Percentiles rank a stretch among this genome's conserved stretches.
phyloP scores from a whole-genome alignment of 164 flowering plant genomes.

The Warburgia ugandensis region DNA sequence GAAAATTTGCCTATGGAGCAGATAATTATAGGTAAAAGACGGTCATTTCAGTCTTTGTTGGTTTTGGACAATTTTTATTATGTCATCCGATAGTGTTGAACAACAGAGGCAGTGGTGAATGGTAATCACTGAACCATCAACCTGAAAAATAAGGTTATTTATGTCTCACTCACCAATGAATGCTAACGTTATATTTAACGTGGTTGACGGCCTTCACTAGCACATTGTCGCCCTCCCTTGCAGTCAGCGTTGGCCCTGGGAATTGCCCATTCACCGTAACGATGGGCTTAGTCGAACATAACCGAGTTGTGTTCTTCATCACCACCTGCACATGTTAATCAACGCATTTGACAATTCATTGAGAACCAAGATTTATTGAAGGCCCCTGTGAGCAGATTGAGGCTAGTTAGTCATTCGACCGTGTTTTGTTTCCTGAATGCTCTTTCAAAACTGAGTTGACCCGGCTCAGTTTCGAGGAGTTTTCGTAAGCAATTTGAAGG shows the following conservation, averaged over 20 bases:
- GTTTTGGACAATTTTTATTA: too few relatives aligned
- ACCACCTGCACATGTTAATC: constrained; percentile 29
- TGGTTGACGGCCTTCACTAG: constrained; percentile 43
- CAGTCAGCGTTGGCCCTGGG: constrained; percentile 48
- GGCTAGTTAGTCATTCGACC: background rate
- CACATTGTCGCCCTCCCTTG: constrained; percentile 43
- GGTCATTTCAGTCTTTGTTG: too few relatives aligned
- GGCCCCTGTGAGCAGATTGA: background rate
- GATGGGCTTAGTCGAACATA: constrained; percentile 41
- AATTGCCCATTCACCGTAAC: constrained; percentile 43
- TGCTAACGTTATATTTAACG: constrained; percentile 38
- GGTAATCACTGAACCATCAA: background rate
- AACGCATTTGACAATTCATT: background rate
- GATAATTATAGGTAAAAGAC: too few relatives aligned
- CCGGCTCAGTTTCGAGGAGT: too few relatives aligned
- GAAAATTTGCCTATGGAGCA: too few relatives aligned
- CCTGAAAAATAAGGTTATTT: background rate
- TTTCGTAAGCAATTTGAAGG: too few relatives aligned
- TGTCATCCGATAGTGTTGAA: background rate
- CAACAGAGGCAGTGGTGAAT: background rate
- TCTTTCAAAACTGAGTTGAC: too few relatives aligned
- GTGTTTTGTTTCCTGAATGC: background rate
- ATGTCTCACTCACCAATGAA: constrained; percentile 34
- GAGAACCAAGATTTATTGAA: background rate
- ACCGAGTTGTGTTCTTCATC: constrained; percentile 28